phyloP scores from a whole-genome alignment of 352 stramenopile genomes.

The Phytophthora uliginosa region DNA sequence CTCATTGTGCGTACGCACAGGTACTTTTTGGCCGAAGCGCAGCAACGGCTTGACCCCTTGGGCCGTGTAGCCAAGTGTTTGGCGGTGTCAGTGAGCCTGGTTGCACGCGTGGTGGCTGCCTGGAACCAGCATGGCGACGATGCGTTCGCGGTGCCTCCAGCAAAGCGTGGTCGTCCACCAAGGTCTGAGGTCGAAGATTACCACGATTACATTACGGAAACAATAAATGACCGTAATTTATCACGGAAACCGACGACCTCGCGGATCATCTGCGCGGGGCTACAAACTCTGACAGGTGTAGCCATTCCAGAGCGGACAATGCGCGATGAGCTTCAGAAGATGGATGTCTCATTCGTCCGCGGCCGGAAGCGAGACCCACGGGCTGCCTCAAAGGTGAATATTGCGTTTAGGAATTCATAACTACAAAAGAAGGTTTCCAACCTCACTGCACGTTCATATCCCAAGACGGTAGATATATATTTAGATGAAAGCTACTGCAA shows the following conservation, averaged over 20 bases:
- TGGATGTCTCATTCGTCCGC: background rate
- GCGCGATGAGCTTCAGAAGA: background rate
- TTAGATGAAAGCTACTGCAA: too few relatives aligned
- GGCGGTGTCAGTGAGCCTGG: slow-evolving; percentile 2
- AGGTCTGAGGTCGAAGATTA: slow-evolving; percentile 9
- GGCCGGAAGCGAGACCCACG: background rate
- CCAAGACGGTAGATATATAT: too few relatives aligned
- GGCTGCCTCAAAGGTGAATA: background rate
- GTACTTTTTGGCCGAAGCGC: slow-evolving; percentile 9
- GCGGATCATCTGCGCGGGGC: background rate
- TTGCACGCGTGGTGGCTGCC: background rate
- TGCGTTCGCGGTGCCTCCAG: background rate
- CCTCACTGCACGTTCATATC: too few relatives aligned
- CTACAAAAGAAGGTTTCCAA: too few relatives aligned
- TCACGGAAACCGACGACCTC: background rate
- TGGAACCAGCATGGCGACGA: slow-evolving; percentile 5
- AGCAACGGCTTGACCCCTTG: slow-evolving; percentile 5
- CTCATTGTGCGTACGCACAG: slow-evolving; percentile 10
- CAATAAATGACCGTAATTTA: slow-evolving; percentile 17
- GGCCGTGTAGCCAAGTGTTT: slow-evolving; percentile 1
- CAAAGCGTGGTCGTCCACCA: background rate
- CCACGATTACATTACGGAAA: slow-evolving; percentile 3
- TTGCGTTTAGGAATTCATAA: background rate
- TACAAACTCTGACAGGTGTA: background rate
- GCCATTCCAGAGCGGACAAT: background rate